phyloP scores from a whole-genome alignment of 176 grass and related monocot genomes.

The Ensete ventricosum region DNA sequence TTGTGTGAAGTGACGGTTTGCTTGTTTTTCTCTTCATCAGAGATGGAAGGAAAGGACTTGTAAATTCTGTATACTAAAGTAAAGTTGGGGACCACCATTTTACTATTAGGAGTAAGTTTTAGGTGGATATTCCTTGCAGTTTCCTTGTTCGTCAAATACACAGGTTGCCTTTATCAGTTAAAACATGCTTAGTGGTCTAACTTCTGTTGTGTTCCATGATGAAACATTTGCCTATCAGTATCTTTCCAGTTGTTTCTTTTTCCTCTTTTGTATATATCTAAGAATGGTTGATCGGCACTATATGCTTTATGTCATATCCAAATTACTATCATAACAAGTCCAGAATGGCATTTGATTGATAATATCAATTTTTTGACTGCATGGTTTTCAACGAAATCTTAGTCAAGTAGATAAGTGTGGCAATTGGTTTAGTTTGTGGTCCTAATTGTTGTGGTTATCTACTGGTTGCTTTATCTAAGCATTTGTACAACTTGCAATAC shows the following conservation, averaged over 20 bases:
- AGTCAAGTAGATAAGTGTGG: background rate
- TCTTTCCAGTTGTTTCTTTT: background rate
- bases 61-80: conserved; percentile 85
- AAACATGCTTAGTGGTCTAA: background rate
- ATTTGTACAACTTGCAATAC: background rate
- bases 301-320: background rate
- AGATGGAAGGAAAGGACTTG: conserved; percentile 33
- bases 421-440: background rate
- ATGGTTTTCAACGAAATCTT: background rate
- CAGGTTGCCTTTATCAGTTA: background rate
- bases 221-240: background rate
- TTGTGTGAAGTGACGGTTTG: conserved; percentile 36
- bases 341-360: background rate
- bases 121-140: background rate
- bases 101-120: conserved; percentile 1
- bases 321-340: background rate
- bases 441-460: background rate
- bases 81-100: conserved; percentile 2
- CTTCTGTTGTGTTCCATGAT: background rate
- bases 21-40: conserved; percentile 15
- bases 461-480: background rate
- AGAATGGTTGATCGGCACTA: background rate
- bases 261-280: background rate
- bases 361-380: background rate
- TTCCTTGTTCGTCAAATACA: conserved; percentile 1